A percentile compares a stretch with the other conserved stretches of the same genome.
Evolutionary conservation across 2,329 filamentous ascomycete species (phyloP).

Genomic region (Magnaporthiopsis rhizophila): DNA sequence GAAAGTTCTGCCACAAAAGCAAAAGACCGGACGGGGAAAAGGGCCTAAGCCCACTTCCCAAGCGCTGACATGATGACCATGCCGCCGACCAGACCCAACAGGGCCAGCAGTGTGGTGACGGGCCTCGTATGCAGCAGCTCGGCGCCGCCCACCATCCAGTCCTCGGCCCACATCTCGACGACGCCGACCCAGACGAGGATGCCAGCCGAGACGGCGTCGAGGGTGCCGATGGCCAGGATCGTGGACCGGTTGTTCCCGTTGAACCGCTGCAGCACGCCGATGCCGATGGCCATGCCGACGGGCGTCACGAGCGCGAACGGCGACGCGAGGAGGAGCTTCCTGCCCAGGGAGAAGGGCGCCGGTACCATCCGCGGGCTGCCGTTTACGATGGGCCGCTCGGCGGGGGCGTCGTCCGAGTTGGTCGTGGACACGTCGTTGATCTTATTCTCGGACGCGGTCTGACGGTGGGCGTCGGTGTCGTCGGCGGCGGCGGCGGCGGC

Average conservation of each 20-base stretch:
- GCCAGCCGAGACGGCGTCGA: slow-evolving; percentile 66
- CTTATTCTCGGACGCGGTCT: neutral
- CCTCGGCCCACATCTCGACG: slow-evolving; percentile 71
- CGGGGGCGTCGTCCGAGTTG: slow-evolving; percentile 10
- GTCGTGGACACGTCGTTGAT: neutral
- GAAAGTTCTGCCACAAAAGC: too few relatives aligned
- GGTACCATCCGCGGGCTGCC: slow-evolving; percentile 5
- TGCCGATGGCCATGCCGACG: slow-evolving; percentile 72
- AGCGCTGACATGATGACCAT: slow-evolving; percentile 64
- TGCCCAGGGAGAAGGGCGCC: slow-evolving; percentile 26
- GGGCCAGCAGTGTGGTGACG: slow-evolving; percentile 39
- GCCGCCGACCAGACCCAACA: slow-evolving; percentile 49
- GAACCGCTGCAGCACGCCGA: slow-evolving; percentile 61
- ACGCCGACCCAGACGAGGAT: slow-evolving; percentile 74
- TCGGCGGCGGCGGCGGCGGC: slow-evolving; percentile 1
- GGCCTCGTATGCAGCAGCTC: slow-evolving; percentile 46
- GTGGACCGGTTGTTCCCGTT: slow-evolving; percentile 66
- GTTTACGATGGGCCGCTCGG: slow-evolving; percentile 10
- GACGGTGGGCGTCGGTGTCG: slow-evolving; percentile 8
- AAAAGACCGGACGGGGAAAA: too few relatives aligned
- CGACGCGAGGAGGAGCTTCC: slow-evolving; percentile 53
- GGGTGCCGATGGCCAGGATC: slow-evolving; percentile 62
- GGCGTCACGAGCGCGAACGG: slow-evolving; percentile 66
- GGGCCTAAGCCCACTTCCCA: slow-evolving; percentile 59
- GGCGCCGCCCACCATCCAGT: slow-evolving; percentile 56